Conservation (phyloP, 306 rosid genomes). For the Vigna nakashimae region DNA sequence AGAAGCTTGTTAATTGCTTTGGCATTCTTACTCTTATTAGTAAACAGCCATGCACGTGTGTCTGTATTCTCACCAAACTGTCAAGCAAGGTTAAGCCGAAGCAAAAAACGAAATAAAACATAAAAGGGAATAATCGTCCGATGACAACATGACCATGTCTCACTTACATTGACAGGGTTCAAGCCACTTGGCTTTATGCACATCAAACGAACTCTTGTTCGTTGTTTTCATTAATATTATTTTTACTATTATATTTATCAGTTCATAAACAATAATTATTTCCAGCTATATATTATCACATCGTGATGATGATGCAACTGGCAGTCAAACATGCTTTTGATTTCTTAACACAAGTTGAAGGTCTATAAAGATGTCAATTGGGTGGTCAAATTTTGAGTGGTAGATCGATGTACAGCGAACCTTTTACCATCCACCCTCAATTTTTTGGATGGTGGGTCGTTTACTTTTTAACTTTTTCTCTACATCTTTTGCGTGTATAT, state of each 20-base stretch:
- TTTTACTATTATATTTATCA: neutral
- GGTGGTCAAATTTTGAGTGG: constrained; percentile 41
- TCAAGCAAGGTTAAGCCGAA: constrained; percentile 58
- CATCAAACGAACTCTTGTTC: constrained; percentile 32
- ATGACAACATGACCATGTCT: constrained; percentile 48
- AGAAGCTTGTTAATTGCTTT: constrained; percentile 28
- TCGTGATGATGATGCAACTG: constrained; percentile 35
- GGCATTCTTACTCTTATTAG: constrained; percentile 37
- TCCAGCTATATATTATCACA: neutral
- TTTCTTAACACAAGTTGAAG: constrained; percentile 35
- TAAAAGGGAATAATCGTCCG: constrained; percentile 71
- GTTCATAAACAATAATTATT: constrained; percentile 1
- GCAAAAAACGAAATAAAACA: constrained; percentile 64
- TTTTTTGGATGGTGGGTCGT: constrained; percentile 31
- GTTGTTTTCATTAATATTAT: neutral
- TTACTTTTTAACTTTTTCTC: constrained; percentile 44
- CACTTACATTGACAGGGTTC: constrained; percentile 43
- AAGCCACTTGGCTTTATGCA: constrained; percentile 38
- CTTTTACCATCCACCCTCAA: constrained; percentile 33
- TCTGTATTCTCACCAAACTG: constrained; percentile 53
- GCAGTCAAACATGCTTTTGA: constrained; percentile 39
- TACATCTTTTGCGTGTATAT: constrained; percentile 14
- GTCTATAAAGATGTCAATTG: constrained; percentile 31
- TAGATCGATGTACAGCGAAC: constrained; percentile 31
- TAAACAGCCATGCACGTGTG: constrained; percentile 61